phyloP scores from a whole-genome alignment of 139 green algal species.

The Chlorella sorokiniana region DNA sequence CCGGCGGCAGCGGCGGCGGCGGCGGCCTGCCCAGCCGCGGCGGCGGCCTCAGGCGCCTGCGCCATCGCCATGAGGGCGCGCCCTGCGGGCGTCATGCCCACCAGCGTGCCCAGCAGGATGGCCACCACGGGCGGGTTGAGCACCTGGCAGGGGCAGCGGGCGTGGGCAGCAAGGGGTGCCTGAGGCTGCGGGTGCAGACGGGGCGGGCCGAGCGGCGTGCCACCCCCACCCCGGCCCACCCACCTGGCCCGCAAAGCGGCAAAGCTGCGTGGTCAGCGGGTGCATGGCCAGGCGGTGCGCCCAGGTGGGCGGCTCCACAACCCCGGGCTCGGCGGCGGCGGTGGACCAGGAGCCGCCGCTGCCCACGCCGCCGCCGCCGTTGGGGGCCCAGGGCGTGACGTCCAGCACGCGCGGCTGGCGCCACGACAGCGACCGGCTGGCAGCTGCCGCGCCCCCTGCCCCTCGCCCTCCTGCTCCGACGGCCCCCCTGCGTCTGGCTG shows the following conservation, averaged over 20 bases:
- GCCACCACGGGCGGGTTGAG: slow-evolving; percentile 68
- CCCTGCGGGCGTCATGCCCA: slow-evolving; percentile 58
- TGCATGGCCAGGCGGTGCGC: neutral
- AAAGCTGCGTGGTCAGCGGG: neutral
- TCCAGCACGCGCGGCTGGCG: slow-evolving; percentile 16
- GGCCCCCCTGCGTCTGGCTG: neutral
- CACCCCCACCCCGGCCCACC: neutral
- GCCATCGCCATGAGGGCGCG: slow-evolving; percentile 41
- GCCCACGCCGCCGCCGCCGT: neutral
- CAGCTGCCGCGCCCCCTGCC: slow-evolving; percentile 5
- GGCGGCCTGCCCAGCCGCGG: neutral
- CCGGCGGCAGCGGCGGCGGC: slow-evolving; percentile 42
- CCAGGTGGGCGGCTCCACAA: neutral
- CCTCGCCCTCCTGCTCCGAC: neutral
- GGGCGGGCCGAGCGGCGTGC: neutral
- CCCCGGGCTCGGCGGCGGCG: neutral
- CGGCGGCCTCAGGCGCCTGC: neutral
- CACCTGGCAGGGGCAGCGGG: slow-evolving; percentile 17
- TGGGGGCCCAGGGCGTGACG: neutral
- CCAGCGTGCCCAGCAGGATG: slow-evolving; percentile 54
- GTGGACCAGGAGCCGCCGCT: neutral
- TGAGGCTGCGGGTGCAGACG: too few species aligned
- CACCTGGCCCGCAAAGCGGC: slow-evolving; percentile 7
- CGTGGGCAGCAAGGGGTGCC: too few species aligned
- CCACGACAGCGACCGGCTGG: neutral